phyloP scores from a whole-genome alignment of 345 rosid genomes.

The Linum trigynum region DNA sequence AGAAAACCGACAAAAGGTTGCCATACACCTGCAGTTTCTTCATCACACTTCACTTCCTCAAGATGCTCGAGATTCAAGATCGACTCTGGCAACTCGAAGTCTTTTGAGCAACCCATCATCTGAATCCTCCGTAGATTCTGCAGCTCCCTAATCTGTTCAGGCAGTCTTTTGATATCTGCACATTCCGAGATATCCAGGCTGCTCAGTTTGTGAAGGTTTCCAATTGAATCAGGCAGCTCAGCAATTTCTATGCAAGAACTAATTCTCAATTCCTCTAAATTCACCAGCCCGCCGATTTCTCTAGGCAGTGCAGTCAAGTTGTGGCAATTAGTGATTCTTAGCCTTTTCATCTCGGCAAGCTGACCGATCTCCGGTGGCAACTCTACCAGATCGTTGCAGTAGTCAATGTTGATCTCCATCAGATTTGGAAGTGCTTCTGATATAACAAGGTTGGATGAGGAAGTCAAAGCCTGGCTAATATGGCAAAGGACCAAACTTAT shows the following conservation, averaged over 20 bases:
- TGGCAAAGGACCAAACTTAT: slow-evolving; percentile 23
- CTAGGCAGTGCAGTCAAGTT: slow-evolving; percentile 15
- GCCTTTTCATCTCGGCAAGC: slow-evolving; percentile 10
- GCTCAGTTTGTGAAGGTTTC: slow-evolving; percentile 15
- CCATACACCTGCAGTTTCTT: slow-evolving; percentile 21
- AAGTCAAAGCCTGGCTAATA: slow-evolving; percentile 15
- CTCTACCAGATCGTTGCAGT: slow-evolving; percentile 23
- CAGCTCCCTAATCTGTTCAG: slow-evolving; percentile 17
- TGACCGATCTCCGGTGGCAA: slow-evolving; percentile 18
- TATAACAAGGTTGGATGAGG: neutral
- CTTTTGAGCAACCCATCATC: slow-evolving; percentile 19
- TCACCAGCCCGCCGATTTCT: slow-evolving; percentile 15
- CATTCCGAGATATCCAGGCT: slow-evolving; percentile 24
- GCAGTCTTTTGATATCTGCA: slow-evolving; percentile 8
- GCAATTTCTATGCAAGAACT: slow-evolving; percentile 16
- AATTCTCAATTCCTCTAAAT: slow-evolving; percentile 21
- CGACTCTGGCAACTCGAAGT: slow-evolving; percentile 19
- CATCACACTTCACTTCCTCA: slow-evolving; percentile 15
- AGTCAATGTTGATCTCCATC: slow-evolving; percentile 20
- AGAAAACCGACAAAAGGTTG: neutral
- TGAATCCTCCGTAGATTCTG: slow-evolving; percentile 10
- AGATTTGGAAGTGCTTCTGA: slow-evolving; percentile 16
- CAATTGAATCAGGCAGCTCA: slow-evolving; percentile 19
- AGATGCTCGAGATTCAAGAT: slow-evolving; percentile 11
- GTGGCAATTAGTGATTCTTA: slow-evolving; percentile 22